Base-by-base conservation (phyloP, 1,284 basidiomycete species). In the Trichosporon asahii region DNA sequence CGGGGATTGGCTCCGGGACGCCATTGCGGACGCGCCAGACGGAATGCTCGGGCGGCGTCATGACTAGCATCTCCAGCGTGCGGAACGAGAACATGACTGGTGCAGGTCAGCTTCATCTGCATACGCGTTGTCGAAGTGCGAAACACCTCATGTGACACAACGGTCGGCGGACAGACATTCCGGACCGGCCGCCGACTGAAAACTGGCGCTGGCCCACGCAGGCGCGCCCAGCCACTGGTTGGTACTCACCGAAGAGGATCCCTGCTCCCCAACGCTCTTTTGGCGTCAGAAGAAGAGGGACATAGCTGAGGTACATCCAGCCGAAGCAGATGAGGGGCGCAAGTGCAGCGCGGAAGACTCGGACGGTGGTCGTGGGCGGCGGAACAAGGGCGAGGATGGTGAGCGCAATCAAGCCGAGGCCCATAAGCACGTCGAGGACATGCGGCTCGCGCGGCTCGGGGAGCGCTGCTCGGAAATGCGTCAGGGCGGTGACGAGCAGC, bases 1-100 rank as follows among this genome's bases (percentile, higher is more conserved):
- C 40, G 1, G 81, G 80, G n/a, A 82, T 69, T 2, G 75, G 76
- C 65, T 82, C 81, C 1, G 75, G 27, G 12, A 61, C 23, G 27
- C 57, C 57, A 31, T 61, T 31, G 1, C 57, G 57, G 7, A 81
- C 25, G 7, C 79, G 76, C 67, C 75, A 79, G 15, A 73, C 71
- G 60, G 78, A 57, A 35, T 76, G 72, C 66, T 82, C 81, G 3
- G 80, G 72, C 2, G 79, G 77, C 57, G 74, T 81, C 65, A 79
- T 73, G 15, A 80, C 69, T 25, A 81, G 70, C 21, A 73, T 68
- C 61, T 80, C 78, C 2, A 78, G 53, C 0, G 77, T 70, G 7
- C 75, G 73, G 27, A 76, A 66, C 9, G 61, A 27, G 35, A 73
- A 77, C 57, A 63, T 67, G 29, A 66, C 72, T 69, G 66, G 35